These are phyloP conservation scores for Pichia nanzhaoensis DNA, from an alignment of 805 yeast genomes.

Conservation along the genomic window DNA sequence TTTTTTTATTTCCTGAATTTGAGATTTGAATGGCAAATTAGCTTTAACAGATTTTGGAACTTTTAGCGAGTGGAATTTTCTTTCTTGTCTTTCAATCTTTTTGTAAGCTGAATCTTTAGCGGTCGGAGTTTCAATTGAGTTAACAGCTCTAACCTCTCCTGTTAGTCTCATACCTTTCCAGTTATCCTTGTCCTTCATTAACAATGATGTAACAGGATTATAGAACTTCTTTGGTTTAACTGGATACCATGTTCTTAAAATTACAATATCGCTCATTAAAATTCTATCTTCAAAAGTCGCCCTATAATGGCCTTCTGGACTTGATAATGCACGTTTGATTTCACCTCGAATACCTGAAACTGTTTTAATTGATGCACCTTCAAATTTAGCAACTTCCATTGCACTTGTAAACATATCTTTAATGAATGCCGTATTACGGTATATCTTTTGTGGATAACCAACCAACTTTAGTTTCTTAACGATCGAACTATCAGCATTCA, in stretches of 20 bases:
- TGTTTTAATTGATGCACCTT: constrained; percentile 94
- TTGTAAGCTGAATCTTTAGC: constrained; percentile 43
- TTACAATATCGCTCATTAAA: constrained; percentile 80
- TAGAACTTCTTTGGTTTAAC: constrained; percentile 84
- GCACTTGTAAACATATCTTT: constrained; percentile 93
- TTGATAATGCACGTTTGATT: constrained; percentile 86
- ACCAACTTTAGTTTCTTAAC: constrained; percentile 93
- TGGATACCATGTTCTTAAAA: constrained; percentile 95
- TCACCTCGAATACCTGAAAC: constrained; percentile 98
- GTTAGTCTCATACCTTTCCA: constrained; percentile 98
- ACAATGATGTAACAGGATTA: constrained; percentile 90
- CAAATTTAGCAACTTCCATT: constrained; percentile 94
- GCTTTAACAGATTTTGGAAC: constrained; percentile 77
- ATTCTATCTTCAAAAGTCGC: constrained; percentile 97
- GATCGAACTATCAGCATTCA: constrained; percentile 82
- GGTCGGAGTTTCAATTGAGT: constrained; percentile 52
- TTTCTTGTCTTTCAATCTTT: constrained; percentile 76
- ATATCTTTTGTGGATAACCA: constrained; percentile 90
- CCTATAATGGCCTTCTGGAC: constrained; percentile 92
- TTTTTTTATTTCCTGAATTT: constrained; percentile 81
- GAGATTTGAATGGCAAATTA: constrained; percentile 86
- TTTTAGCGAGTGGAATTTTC: constrained; percentile 80
- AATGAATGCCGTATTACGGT: constrained; percentile 93
- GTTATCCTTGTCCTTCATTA: constrained; percentile 66
- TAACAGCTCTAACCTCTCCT: constrained; percentile 83